Evolutionary conservation across 2,329 filamentous ascomycete genomes (phyloP), one percentile per base, ranked within the genome.

Genomic region (Fusarium graminum): DNA sequence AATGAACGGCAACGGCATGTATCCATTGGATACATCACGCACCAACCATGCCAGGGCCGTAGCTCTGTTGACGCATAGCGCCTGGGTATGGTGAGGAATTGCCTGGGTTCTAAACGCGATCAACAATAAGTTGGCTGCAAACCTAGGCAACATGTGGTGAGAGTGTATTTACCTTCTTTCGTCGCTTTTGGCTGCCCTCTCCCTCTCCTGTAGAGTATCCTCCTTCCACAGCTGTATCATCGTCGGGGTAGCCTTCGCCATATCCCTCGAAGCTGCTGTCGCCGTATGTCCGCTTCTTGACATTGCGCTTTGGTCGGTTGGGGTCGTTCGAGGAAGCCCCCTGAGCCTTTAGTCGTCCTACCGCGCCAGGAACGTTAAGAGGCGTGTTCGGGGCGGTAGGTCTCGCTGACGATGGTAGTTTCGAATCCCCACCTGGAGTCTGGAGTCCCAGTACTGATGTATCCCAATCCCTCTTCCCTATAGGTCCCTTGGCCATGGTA

Each of bases 181-280:
- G 83, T 69, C 87, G 83, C 79, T 90, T 90, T 69, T 84, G 80
- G 68, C 81, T 83, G 69, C 90, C 88, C 69, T 91, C 90, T 69
- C 88, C 88, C 68, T 91, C 90, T 58, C 88, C 90, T 22, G 90
- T 92, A 22, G 89, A 92, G 72, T 92, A 90, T n/a, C 86, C 87
- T 16, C 80, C 81, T 13, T 85, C 88, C 55, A 76, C 73, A 42
- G 83, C 86, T 10, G 75, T 76, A 63, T 90, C 90, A 66, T 92
- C 90, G 64, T 93, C 90, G 11, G 84, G 84, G 68, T 84, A 92
- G 32, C 89, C 88, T 68, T 93, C 90, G 42, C 87, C 86, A 72
- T 93, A 93, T 40, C 91, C 91, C 71, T 91, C 88, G 73, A 86
- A 94, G 71, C 89, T 92, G 70, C 83, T 86, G 66, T 94, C 91